These are phyloP conservation scores for Syzygium syzygioides DNA, from an alignment of 441 rosid genomes.

Conservation along the genomic window DNA sequence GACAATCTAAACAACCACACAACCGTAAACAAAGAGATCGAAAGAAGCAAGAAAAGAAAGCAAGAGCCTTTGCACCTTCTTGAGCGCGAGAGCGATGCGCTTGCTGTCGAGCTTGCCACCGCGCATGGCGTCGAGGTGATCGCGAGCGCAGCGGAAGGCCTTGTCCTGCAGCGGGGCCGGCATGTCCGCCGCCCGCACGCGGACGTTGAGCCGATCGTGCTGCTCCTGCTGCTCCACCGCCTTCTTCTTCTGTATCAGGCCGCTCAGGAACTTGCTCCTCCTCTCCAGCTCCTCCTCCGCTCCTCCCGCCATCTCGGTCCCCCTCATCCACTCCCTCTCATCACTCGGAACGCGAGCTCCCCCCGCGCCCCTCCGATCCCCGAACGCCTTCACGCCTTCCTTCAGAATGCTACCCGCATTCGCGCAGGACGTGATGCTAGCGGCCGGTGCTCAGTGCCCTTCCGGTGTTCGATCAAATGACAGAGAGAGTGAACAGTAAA, in stretches of 20 bases:
- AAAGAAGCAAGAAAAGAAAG: background rate
- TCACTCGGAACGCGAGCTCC: background rate
- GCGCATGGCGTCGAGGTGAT: conserved; percentile 64
- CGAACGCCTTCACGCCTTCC: background rate
- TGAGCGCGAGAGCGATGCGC: conserved; percentile 82
- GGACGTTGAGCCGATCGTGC: conserved; percentile 47
- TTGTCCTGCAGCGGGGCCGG: conserved; percentile 58
- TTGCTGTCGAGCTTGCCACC: conserved; percentile 72
- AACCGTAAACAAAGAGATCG: background rate
- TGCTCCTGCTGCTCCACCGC: conserved; percentile 59
- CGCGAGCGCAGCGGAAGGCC: conserved; percentile 78
- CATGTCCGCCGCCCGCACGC: conserved; percentile 88
- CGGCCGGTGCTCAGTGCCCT: background rate
- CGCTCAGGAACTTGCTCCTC: conserved; percentile 78
- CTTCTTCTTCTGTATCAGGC: conserved; percentile 87
- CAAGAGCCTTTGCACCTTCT: conserved; percentile 44
- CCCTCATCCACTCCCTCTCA: background rate
- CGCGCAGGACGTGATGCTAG: background rate
- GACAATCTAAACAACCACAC: background rate
- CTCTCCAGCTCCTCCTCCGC: conserved; percentile 87
- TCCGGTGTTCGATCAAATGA: background rate
- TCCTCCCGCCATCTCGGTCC: conserved; percentile 46
- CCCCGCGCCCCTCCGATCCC: background rate
- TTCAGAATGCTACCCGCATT: background rate
- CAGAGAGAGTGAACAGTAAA: background rate